Evolutionary conservation across 208 protist species (phyloP), one percentile per base, ranked within the genome.

Genomic region (Trypanosoma caninum): DNA sequence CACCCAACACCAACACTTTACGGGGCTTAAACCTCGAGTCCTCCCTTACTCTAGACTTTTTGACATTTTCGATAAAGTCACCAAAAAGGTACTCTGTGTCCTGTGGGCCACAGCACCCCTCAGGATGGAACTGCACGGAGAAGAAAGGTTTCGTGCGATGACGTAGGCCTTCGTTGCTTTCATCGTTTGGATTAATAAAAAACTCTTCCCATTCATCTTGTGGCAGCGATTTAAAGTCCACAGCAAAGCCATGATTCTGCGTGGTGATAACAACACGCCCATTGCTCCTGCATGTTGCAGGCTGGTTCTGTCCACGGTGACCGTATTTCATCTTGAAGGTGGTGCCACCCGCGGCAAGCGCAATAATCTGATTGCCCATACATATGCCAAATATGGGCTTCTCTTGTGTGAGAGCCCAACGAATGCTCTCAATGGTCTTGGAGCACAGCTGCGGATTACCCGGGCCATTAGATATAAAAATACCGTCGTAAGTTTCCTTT

Each of bases 261-360:
- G 94, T 93, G 9, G 97, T 99, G 72, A 99, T 98, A 56, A 97
- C 89, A 56, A 97, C 97, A 23, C 81, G 74, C 44, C 74, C 74
- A 51, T 97, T 97, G 8, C 84, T 41, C 66, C 48, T 71, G 64
- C 80, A 89, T 69, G 85, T 89, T 68, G 91, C 97, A 23, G 98
- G 98, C 81, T 99, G 97, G 85, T 99, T 99, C 56, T 98, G 94
- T 8, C 98, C 98, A 54, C 98, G 90, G 78, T 99, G 99, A 62
- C 98, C 98, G 77, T 98, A 99, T 71, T 98, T 98, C 88, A 99
- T 92, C 84, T 99, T 99, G 77, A 97, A 97, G 14, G 96, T 98
- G n/a, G 72, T 81, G 18, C 82, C 86, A 35, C 89, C 88, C 3
- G 96, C 91, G 0, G 97, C 97, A 34, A 98, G 79, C 31, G 84